Evolutionary conservation across 2,329 filamentous ascomycete genomes (phyloP), one percentile per base, ranked within the genome.

Genomic region (Phialophora expanda): DNA sequence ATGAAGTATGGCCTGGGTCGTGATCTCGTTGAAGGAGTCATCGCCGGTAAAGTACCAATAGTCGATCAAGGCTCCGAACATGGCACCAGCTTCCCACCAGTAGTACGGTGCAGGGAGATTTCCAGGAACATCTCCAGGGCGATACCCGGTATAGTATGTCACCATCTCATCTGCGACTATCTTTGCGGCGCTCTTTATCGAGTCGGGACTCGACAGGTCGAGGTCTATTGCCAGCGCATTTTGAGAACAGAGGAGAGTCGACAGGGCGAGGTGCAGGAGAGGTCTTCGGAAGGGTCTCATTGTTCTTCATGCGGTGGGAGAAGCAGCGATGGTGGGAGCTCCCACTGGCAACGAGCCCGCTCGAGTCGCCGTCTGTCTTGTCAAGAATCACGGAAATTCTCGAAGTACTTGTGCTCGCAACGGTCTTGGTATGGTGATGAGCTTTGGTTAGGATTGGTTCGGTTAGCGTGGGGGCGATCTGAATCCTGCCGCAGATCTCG

Each of bases 21-120:
- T 85, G 50, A 91, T 79, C 17, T 87, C 80, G 75, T 93, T 93
- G 79, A 90, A 95, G 38, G 84, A 83, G 3, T 83, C 79, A 74
- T 94, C 90, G 22, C 88, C 88, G 0, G 91, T 94, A 75, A 92
- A 91, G 75, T 89, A 90, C 90, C 91, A 96, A 76, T 95, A 95
- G 73, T 95, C 90, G 61, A 96, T 83, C 68, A 95, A 80, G 2
- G 89, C 82, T 65, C 84, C 85, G 73, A 86, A 86, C 81, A 93
- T 87, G 64, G 90, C 90, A 60, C 90, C 90, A 11, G 83, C 89
- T 78, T 90, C 89, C 91, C 88, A 93, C 84, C 83, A 86, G 75
- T 84, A 85, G 70, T 85, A 84, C 20, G 85, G 85, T 17, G 77
- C 71, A 26, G 83, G 79, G 59, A 86, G 67, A 66, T 83, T 81